These are phyloP conservation scores for Fusarium multiceps DNA, from an alignment of 2,329 filamentous ascomycete genomes.

Conservation along the genomic window DNA sequence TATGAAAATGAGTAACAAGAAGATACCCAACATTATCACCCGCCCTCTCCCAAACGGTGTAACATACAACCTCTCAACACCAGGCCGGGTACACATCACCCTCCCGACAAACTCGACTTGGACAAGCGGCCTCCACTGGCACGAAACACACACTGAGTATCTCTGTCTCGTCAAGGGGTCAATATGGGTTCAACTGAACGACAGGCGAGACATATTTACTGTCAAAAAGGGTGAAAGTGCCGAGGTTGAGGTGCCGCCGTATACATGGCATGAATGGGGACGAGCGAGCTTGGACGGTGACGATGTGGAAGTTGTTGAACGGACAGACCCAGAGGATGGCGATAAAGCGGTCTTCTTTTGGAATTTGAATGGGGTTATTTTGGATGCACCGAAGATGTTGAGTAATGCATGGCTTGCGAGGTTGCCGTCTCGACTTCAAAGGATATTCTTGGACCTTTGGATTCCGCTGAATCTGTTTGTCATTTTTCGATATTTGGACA, in stretches of 20 bases:
- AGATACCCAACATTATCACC: not conserved
- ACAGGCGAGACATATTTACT: constrained; percentile 24
- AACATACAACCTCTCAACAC: constrained; percentile 51
- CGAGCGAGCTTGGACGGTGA: constrained; percentile 50
- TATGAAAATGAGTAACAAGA: not conserved
- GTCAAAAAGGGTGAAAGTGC: constrained; percentile 36
- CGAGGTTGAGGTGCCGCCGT: constrained; percentile 51
- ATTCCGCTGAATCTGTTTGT: constrained; percentile 47
- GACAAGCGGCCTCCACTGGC: constrained; percentile 63
- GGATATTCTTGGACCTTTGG: constrained; percentile 43
- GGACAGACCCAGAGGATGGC: constrained; percentile 59
- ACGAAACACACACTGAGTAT: constrained; percentile 59
- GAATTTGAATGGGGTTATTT: constrained; percentile 59
- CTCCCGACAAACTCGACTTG: constrained; percentile 57
- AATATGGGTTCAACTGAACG: constrained; percentile 44
- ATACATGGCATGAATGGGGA: constrained; percentile 60
- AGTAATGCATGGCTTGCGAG: not conserved
- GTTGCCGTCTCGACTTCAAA: constrained; percentile 25
- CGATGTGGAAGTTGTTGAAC: constrained; percentile 57
- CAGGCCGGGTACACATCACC: constrained; percentile 55
- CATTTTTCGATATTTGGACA: constrained; percentile 47
- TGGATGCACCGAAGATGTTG: constrained; percentile 40
- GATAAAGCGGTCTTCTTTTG: constrained; percentile 62
- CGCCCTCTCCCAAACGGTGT: constrained; percentile 38
- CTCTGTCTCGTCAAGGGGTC: constrained; percentile 56